Evolutionary conservation across 306 rosid genomes (phyloP), one percentile per base, ranked within the genome.

Genomic region (Medicago ruthenica): DNA sequence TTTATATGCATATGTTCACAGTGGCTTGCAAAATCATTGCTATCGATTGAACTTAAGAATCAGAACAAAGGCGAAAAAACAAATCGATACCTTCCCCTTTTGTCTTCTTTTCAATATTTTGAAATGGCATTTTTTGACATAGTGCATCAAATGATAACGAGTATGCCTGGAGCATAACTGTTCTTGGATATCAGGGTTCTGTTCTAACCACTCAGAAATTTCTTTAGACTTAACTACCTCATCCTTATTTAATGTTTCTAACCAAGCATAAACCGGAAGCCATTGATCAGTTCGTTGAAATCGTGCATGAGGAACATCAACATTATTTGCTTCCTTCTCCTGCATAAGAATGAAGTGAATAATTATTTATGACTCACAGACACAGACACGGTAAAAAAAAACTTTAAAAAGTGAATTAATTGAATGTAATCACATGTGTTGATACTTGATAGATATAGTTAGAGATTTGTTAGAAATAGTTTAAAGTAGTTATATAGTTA

Each of bases 171-270:
- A 95, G 84, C 90, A 90, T 80, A 95, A 83, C 84, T 92, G 86
- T 27, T 90, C 92, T 84, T 87, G 92, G 74, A 95, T 77, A 17
- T 79, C 64, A 7, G 93, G 98, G 83, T 91, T 94, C 24, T 80
- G 90, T 37, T 82, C 79, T 58, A 95, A 83, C 99, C 97, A 95
- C 17, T 92, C 99, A 15, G 91, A 75, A 68, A 95, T 95, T 55
- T 95, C 98, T 81, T 89, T 95, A 59, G 99, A 92, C 70, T 95
- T 89, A 34, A 95, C 97, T 79, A 85, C 97, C 69, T 92, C 97
- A 9, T 88, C 97, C 73, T 84, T 88, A 58, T 89, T 83, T 75
- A 95, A 75, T 67, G 95, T 82, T 73, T 95, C 98, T 67, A 92
- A 71, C 98, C 98, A 95, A 1, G 89, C 75, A 80, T 95, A 95